Evolutionary conservation across 2,329 filamentous ascomycete species (phyloP).

Genomic region (Sarocladiaceae sp.): DNA sequence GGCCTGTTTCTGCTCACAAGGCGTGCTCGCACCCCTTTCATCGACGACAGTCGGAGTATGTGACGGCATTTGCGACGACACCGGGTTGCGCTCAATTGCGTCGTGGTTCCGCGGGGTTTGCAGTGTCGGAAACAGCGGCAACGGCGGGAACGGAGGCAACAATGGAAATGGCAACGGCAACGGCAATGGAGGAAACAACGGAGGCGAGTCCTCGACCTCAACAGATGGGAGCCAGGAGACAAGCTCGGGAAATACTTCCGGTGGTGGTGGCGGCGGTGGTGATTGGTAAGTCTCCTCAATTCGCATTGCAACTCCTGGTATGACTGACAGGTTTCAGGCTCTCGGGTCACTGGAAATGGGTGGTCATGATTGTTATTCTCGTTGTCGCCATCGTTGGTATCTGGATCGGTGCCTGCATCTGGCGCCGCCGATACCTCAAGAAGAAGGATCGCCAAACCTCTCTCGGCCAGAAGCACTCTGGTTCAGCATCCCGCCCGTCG

Average conservation of each 20-base stretch:
- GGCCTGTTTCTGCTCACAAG: conserved; percentile 69
- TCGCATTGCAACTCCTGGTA: not conserved
- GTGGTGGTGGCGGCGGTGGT: conserved; percentile 26
- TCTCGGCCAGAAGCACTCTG: conserved; percentile 33
- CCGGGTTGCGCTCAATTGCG: conserved; percentile 52
- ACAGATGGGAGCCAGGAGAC: conserved; percentile 1
- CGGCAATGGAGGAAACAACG: conserved; percentile 13
- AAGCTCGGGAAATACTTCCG: not conserved
- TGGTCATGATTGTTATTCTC: conserved; percentile 75
- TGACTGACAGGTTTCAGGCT: conserved; percentile 45
- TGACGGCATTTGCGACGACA: conserved; percentile 49
- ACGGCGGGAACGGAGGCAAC: conserved; percentile 13
- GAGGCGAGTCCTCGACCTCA: conserved; percentile 10
- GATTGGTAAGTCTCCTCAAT: conserved; percentile 38
- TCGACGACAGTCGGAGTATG: conserved; percentile 57
- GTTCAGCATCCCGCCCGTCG: conserved; percentile 29
- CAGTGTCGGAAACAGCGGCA: conserved; percentile 30
- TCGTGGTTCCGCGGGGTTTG: conserved; percentile 71
- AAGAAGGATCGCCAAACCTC: conserved; percentile 55
- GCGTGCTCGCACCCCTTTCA: conserved; percentile 54
- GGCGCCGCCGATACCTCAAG: conserved; percentile 69
- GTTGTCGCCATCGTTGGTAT: conserved; percentile 63
- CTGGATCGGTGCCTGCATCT: conserved; percentile 64
- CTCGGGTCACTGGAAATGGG: conserved; percentile 70
- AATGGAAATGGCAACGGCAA: conserved; percentile 11